A percentile compares a stretch with the other conserved stretches of the same genome.
phyloP scores from a whole-genome alignment of 2,329 filamentous ascomycete genomes.

The Phaeosphaeria sp. region DNA sequence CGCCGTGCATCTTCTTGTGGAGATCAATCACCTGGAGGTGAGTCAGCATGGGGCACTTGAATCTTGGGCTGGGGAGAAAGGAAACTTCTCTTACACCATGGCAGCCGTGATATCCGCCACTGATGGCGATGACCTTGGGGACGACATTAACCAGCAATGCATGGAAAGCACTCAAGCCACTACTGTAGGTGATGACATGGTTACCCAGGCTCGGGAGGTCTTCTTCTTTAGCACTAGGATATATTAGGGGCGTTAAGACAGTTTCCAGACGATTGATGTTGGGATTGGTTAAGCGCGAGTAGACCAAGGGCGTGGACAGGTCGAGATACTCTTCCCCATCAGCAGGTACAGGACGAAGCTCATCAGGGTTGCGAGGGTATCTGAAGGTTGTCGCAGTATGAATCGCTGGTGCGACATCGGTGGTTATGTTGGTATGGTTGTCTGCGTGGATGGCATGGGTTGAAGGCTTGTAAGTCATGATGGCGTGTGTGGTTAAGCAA shows the following conservation, averaged over 20 bases:
- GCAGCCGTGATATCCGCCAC: conserved; percentile 89
- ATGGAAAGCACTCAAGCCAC: conserved; percentile 87
- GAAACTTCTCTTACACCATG: conserved; percentile 64
- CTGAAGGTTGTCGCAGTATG: conserved; percentile 93
- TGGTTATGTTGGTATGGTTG: conserved; percentile 73
- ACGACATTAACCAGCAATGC: conserved; percentile 84
- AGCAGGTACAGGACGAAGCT: conserved; percentile 60
- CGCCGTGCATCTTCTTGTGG: conserved; percentile 75
- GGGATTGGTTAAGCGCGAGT: conserved; percentile 79
- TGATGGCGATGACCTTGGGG: conserved; percentile 82
- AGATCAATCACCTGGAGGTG: conserved; percentile 64
- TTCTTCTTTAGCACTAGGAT: conserved; percentile 51
- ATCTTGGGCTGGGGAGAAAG: background rate
- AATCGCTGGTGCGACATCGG: conserved; percentile 85
- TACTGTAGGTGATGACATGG: conserved; percentile 77
- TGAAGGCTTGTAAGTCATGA: conserved; percentile 57
- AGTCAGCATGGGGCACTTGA: background rate
- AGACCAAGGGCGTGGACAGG: conserved; percentile 59
- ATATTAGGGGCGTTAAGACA: conserved; percentile 75
- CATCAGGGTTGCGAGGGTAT: conserved; percentile 73
- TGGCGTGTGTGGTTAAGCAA: background rate
- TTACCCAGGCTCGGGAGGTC: conserved; percentile 32
- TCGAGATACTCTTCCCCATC: conserved; percentile 50
- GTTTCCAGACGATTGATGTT: conserved; percentile 86
- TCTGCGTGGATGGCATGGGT: conserved; percentile 84